These are phyloP conservation scores for Phytophthora pini DNA, from an alignment of 352 stramenopile species.

Conservation along the genomic window DNA sequence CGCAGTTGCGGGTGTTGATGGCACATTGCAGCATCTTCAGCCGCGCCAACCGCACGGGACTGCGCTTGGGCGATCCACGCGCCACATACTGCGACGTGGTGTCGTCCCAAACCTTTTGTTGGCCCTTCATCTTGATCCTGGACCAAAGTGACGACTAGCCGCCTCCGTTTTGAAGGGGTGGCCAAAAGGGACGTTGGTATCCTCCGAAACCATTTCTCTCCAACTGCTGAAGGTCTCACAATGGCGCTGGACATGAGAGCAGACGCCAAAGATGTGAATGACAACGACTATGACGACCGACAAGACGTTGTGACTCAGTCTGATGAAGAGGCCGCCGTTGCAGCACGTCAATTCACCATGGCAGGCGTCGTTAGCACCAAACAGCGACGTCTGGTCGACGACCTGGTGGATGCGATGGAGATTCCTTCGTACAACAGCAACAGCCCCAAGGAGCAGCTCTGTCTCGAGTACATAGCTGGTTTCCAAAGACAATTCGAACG, in stretches of 20 bases:
- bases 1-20: constrained; percentile 83
- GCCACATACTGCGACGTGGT: constrained; percentile 30
- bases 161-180: constrained; percentile 14
- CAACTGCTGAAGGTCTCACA: background rate
- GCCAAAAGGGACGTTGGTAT: background rate
- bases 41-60: constrained; percentile 72
- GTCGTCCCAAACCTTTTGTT: constrained; percentile 34
- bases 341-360: constrained; percentile 75
- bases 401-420: constrained; percentile 38
- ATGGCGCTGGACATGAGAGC: constrained; percentile 58
- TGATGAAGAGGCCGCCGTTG: constrained; percentile 64
- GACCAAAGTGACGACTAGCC: constrained; percentile 17
- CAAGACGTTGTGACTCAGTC: constrained; percentile 62
- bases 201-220: background rate
- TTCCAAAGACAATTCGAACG: constrained; percentile 92
- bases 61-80: constrained; percentile 67
- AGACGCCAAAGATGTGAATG: constrained; percentile 51
- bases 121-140: constrained; percentile 42
- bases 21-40: constrained; percentile 87
- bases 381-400: constrained; percentile 75
- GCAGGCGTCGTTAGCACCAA: constrained; percentile 83
- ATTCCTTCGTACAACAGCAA: constrained; percentile 63
- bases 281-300: constrained; percentile 48
- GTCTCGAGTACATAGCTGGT: constrained; percentile 93
- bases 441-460: constrained; percentile 92